Percentiles rank a stretch among this genome's conserved stretches.
Conservation (phyloP, 2,329 filamentous ascomycete genomes). For the Colletotrichum lindemuthianum region DNA sequence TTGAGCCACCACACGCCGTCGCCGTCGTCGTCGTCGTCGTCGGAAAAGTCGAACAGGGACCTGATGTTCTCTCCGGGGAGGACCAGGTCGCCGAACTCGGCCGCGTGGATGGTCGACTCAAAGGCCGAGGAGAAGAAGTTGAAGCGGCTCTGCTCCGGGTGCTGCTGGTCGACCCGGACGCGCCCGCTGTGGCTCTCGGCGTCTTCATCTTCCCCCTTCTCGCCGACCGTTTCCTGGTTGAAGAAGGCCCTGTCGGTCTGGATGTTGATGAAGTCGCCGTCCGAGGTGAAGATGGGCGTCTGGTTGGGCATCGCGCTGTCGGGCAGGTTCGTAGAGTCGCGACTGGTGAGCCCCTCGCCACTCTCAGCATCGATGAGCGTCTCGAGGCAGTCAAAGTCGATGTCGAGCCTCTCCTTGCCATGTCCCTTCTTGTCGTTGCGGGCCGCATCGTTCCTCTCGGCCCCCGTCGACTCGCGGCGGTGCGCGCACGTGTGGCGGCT, state of each 20-base stretch:
- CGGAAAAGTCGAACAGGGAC: slow-evolving; percentile 79
- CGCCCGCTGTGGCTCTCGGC: slow-evolving; percentile 13
- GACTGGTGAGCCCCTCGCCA: not conserved
- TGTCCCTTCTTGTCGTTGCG: slow-evolving; percentile 76
- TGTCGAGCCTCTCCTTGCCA: slow-evolving; percentile 76
- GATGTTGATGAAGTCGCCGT: slow-evolving; percentile 66
- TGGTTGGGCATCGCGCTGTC: slow-evolving; percentile 57
- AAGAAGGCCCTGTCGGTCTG: slow-evolving; percentile 50
- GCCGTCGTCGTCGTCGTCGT: slow-evolving; percentile 64
- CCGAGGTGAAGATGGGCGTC: slow-evolving; percentile 56
- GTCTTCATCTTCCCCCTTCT: not conserved
- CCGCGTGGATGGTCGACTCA: slow-evolving; percentile 91
- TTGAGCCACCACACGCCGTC: slow-evolving; percentile 98
- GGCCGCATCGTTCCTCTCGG: slow-evolving; percentile 73
- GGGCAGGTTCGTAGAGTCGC: slow-evolving; percentile 58
- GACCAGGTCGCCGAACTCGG: slow-evolving; percentile 86
- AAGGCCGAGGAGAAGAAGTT: slow-evolving; percentile 97
- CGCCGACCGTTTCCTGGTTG: slow-evolving; percentile 57
- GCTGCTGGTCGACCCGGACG: slow-evolving; percentile 39
- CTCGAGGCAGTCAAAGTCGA: slow-evolving; percentile 93
- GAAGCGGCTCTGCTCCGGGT: slow-evolving; percentile 79
- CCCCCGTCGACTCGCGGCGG: slow-evolving; percentile 59
- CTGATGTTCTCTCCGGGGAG: slow-evolving; percentile 90
- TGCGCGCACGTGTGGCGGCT: slow-evolving; percentile 69
- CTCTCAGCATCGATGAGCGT: slow-evolving; percentile 79